phyloP scores from a whole-genome alignment of 768 basidiomycete genomes.

The Hericium rajendrae region DNA sequence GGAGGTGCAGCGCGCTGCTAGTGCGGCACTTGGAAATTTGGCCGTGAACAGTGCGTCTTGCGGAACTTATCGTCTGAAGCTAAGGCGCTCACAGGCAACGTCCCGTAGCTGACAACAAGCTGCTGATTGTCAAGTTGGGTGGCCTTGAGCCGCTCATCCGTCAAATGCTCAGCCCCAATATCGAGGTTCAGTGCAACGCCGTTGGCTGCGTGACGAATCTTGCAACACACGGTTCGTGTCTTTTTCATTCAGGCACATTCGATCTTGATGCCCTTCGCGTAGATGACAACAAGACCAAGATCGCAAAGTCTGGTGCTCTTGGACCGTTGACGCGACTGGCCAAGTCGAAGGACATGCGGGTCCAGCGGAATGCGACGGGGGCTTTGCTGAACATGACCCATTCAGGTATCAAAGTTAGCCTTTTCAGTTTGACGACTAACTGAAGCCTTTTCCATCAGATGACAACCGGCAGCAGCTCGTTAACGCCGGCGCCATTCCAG shows the following conservation, averaged over 20 bases:
- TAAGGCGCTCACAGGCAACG: constrained; percentile 8
- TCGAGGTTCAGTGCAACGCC: constrained; percentile 99
- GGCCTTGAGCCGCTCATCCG: constrained; percentile 96
- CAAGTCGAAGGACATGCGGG: constrained; percentile 97
- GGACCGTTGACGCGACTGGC: constrained; percentile 94
- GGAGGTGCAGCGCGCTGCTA: constrained; percentile 96
- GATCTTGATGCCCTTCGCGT: constrained; percentile 6
- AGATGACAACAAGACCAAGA: constrained; percentile 99
- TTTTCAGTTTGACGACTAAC: background rate
- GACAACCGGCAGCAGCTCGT: constrained; percentile 98
- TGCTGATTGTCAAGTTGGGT: constrained; percentile 95
- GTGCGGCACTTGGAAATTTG: constrained; percentile 93
- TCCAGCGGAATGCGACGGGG: constrained; percentile 97
- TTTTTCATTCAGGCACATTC: background rate
- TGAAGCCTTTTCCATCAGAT: constrained; percentile 37
- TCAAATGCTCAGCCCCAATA: constrained; percentile 98
- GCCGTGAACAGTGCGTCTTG: constrained; percentile 85
- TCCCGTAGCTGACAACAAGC: constrained; percentile 86
- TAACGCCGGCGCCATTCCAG: constrained; percentile 96
- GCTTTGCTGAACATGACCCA: constrained; percentile 99
- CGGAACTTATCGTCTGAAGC: constrained; percentile 4
- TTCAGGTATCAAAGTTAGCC: constrained; percentile 52
- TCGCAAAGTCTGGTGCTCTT: constrained; percentile 97
- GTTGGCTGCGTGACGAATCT: constrained; percentile 99
- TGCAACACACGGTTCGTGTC: constrained; percentile 82